Conservation (phyloP, 139 green algal genomes). For the Gonium pectorale region DNA sequence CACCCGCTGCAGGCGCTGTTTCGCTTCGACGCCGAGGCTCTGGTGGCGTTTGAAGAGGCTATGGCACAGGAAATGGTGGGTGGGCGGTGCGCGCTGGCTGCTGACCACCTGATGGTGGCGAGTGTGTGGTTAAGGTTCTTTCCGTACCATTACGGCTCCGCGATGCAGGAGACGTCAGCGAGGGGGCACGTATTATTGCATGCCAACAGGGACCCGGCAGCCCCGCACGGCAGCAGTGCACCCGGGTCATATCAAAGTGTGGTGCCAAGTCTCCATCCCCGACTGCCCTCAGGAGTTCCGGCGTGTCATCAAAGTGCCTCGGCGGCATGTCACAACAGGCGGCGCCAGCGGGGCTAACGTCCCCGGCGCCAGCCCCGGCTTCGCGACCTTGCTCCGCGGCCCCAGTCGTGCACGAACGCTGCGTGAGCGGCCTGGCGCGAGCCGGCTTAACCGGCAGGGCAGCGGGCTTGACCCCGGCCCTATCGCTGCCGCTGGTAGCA, state of each 20-base stretch:
- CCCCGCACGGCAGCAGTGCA: too few relatives aligned
- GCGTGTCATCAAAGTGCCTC: constrained; percentile 6
- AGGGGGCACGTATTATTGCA: too few relatives aligned
- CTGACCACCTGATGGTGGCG: too few relatives aligned
- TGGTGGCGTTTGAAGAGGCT: constrained; percentile 26
- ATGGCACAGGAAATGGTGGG: constrained; percentile 1
- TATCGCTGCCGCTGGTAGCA: neutral
- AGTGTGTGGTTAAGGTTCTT: too few relatives aligned
- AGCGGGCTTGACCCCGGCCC: neutral
- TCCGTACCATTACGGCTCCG: too few relatives aligned
- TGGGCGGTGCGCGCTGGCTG: neutral
- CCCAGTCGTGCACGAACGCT: too few relatives aligned
- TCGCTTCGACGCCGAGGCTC: neutral
- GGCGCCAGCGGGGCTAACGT: neutral
- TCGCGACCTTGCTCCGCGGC: too few relatives aligned
- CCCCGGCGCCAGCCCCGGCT: too few relatives aligned
- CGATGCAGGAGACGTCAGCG: too few relatives aligned
- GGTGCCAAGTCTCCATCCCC: neutral
- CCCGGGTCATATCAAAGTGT: too few relatives aligned
- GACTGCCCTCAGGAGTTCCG: constrained; percentile 16
- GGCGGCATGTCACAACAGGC: too few relatives aligned
- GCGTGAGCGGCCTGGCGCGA: neutral
- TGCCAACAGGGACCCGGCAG: too few relatives aligned
- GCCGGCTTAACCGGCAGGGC: neutral
- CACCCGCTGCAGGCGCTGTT: constrained; percentile 27